Evolutionary conservation across 1,139 yeast genomes (phyloP), one percentile per base, ranked within the genome.

Genomic region (Casaregolazyma suthepensis): DNA sequence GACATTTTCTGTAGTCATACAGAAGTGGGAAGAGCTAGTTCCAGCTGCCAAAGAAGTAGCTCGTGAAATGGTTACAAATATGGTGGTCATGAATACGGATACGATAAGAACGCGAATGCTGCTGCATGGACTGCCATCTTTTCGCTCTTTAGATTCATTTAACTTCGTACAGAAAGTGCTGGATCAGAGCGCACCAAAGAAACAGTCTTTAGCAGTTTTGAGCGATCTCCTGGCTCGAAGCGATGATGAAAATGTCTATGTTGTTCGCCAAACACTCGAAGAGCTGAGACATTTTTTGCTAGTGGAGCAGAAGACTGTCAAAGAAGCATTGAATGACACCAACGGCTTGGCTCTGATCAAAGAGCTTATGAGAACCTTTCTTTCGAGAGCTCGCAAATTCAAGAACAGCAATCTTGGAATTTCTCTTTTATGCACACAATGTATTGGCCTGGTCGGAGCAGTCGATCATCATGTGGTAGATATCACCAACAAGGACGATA

Each of bases 391-490:
- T 1, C 77, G 81, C 46, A 80, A 78, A 56, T 87, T 63, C 37
- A 57, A 57, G 18, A 71, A 70, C 15, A 35, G 42, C 20, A 75
- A 78, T 53, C 72, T 76, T 3, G 75, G 73, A 5, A 76, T 89
- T 6, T 74, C 89, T 3, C 66, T 66, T 29, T 74, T 79, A 47
- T 81, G 94, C 63, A 82, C 95, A 0, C 77, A 78, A 57, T 86
- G 89, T 42, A 71, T 93, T 15, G 85, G 96, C 1, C 69, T 82
- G 43, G 75, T 93, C 53, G 99, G 99, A 0, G 83, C 91, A 0
- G 65, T 89, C 15, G 97, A 91, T 64, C 75, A 86, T 2, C 80
- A 82, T 52, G 81, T 79, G 57, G 75, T 82, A 62, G 77, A 77
- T 48, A 73, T 81, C 51, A 48, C 50, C 18, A 40, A 18, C 18